Conservation (phyloP, 2,329 filamentous ascomycete species). For the Exophiala viscosa region DNA sequence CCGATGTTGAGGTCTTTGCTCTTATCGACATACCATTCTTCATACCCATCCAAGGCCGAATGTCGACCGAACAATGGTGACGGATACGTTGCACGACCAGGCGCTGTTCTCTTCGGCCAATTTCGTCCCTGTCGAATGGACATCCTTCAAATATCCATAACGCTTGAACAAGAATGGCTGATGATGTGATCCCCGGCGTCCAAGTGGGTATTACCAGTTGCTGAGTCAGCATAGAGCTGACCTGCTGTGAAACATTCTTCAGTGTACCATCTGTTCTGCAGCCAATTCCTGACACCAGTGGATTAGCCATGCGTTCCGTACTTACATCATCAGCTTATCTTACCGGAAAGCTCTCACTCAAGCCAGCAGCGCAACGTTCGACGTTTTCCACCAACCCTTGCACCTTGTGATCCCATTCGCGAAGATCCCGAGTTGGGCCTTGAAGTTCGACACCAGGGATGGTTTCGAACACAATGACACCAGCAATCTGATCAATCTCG, state of each 20-base stretch:
- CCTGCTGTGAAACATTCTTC: background rate
- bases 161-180: too few species aligned
- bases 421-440: constrained; percentile 65
- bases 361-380: constrained; percentile 75
- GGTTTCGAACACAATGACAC: constrained; percentile 80
- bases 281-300: constrained; percentile 17
- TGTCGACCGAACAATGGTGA: too few species aligned
- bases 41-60: too few species aligned
- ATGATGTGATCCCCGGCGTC: too few species aligned
- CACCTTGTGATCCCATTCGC: constrained; percentile 86
- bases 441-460: constrained; percentile 64
- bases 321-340: constrained; percentile 29
- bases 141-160: too few species aligned
- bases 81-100: too few species aligned
- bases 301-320: constrained; percentile 2
- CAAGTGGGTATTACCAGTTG: background rate
- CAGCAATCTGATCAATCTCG: constrained; percentile 89
- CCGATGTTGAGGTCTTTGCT: too few species aligned
- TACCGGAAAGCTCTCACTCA: constrained; percentile 77
- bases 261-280: constrained; percentile 20
- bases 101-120: too few species aligned
- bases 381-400: constrained; percentile 83
- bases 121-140: too few species aligned
- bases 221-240: background rate
- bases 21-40: too few species aligned